A percentile compares a stretch with the other conserved stretches of the same genome.
These are phyloP conservation scores for Dioscorea dumetorum DNA, from an alignment of 106 monocot species.

Conservation along the genomic window DNA sequence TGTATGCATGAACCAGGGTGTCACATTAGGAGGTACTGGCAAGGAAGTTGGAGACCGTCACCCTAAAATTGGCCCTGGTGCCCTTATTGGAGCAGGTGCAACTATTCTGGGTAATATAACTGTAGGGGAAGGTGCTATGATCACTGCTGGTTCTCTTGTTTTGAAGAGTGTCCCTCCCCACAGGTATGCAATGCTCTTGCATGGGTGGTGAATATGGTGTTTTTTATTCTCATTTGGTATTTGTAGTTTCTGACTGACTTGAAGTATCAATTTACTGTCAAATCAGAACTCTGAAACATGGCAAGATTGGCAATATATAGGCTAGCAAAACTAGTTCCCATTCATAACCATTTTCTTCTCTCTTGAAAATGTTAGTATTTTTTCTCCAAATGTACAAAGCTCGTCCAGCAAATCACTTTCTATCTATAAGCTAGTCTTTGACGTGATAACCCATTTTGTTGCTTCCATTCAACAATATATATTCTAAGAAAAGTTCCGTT, in stretches of 20 bases:
- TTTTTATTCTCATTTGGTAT: background rate
- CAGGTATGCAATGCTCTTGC: constrained; percentile 38
- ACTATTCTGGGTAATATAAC: constrained; percentile 76
- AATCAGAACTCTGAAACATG: background rate
- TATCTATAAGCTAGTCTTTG: too few species aligned
- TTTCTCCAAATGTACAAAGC: too few species aligned
- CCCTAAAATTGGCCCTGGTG: constrained; percentile 85
- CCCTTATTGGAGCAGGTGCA: constrained; percentile 90
- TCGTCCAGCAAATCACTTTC: too few species aligned
- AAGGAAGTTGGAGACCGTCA: constrained; percentile 84
- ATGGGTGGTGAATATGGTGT: too few species aligned
- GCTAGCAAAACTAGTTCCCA: background rate
- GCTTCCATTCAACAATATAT: too few species aligned
- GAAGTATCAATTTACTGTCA: background rate
- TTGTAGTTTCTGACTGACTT: background rate
- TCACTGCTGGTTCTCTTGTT: constrained; percentile 88
- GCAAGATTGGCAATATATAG: background rate
- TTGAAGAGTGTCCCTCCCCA: constrained; percentile 81
- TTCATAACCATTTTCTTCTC: background rate
- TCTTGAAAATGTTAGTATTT: background rate
- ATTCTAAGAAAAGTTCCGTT: too few species aligned
- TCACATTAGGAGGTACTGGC: constrained; percentile 88
- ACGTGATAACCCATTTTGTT: too few species aligned
- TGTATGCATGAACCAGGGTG: constrained; percentile 32
- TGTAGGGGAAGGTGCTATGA: constrained; percentile 86